These are phyloP conservation scores for barley (Hordeum vulgare) DNA, from an alignment of 176 grass and related monocot genomes.

Conservation along the genomic window MorexV3_pseudomolecules_assembly NC_058522.1:42591877-42592376, in stretches of 20 bases:
- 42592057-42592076: conserved; percentile 78
- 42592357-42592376: conserved; percentile 35
- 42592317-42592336: conserved; percentile 57
- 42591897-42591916: conserved; percentile 77
- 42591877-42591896: conserved; percentile 35
- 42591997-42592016: conserved; percentile 92
- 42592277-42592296: conserved; percentile 73
- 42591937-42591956: conserved; percentile 86
- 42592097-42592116: conserved; percentile 47
- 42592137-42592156: neutral
- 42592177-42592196: conserved; percentile 59
- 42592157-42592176: neutral
- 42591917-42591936: conserved; percentile 77
- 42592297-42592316: conserved; percentile 80
- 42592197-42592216: conserved; percentile 92
- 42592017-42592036: conserved; percentile 73
- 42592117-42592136: neutral
- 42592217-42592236: conserved; percentile 45
- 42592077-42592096: conserved; percentile 75
- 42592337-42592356: conserved; percentile 66
- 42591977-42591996: conserved; percentile 54
- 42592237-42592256: conserved; percentile 59
- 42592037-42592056: conserved; percentile 94
- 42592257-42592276: conserved; percentile 76
- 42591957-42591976: conserved; percentile 89